Percentiles rank a stretch among this genome's conserved stretches.
These are phyloP conservation scores for Trichoderma reesei DNA, from an alignment of 495 filamentous ascomycete species.

Conservation along the genomic window DNA sequence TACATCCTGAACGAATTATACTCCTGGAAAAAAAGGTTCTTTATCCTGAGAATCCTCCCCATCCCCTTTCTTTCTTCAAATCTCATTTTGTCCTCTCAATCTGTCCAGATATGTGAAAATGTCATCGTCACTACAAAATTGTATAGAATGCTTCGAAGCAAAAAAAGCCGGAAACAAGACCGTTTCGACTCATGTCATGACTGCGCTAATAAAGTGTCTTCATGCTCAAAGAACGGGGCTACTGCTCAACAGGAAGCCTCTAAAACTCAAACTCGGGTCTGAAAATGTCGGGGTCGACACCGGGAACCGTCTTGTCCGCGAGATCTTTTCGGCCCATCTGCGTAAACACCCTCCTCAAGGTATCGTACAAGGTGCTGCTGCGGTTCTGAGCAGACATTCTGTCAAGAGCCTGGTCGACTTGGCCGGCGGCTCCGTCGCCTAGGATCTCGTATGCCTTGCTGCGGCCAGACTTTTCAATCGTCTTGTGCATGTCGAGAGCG, in stretches of 20 bases:
- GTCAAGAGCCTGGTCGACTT: constrained; percentile 62
- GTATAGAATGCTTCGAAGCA: background rate
- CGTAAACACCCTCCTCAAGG: constrained; percentile 79
- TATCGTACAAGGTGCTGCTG: constrained; percentile 93
- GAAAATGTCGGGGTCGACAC: constrained; percentile 87
- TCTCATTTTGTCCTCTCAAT: too few species aligned
- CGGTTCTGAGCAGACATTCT: constrained; percentile 83
- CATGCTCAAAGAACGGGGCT: background rate
- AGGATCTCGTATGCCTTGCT: constrained; percentile 79
- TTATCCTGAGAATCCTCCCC: too few species aligned
- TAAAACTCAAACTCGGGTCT: constrained; percentile 51
- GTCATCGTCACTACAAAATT: background rate
- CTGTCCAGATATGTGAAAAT: background rate
- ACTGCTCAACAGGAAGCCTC: background rate
- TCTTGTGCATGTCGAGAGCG: constrained; percentile 91
- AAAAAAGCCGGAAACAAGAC: background rate
- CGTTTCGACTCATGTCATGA: background rate
- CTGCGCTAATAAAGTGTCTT: background rate
- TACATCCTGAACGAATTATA: too few species aligned
- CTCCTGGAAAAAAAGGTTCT: too few species aligned
- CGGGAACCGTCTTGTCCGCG: constrained; percentile 72
- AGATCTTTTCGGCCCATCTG: constrained; percentile 89
- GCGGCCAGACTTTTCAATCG: constrained; percentile 74
- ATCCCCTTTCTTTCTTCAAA: too few species aligned
- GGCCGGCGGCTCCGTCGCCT: constrained; percentile 41